phyloP scores from a whole-genome alignment of 352 stramenopile genomes.

The Phytophthora pluvialis region DNA sequence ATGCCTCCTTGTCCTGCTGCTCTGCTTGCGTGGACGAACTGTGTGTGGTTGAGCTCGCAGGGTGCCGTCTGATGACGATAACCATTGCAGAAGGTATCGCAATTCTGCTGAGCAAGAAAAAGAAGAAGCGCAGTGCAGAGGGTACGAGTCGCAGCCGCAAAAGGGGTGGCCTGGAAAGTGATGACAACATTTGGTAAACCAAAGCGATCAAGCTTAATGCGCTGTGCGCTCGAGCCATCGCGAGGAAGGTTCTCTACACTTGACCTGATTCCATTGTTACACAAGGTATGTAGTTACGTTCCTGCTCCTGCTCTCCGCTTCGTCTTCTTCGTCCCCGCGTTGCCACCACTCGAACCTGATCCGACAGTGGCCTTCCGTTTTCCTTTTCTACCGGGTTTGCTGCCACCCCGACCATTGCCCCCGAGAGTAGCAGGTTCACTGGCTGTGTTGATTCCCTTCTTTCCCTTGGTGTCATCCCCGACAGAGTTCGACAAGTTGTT shows the following conservation, averaged over 20 bases:
- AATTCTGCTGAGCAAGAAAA: conserved; percentile 45
- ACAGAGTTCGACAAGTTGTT: background rate
- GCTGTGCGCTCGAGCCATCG: conserved; percentile 14
- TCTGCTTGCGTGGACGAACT: conserved; percentile 9
- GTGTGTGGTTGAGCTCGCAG: conserved; percentile 38
- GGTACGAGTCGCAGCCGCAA: background rate
- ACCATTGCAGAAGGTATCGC: conserved; percentile 59
- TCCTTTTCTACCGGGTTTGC: conserved; percentile 27
- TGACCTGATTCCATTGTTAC: conserved; percentile 45
- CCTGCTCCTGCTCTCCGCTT: conserved; percentile 31
- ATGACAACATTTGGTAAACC: conserved; percentile 37
- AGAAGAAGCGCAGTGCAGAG: background rate
- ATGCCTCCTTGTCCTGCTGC: conserved; percentile 9
- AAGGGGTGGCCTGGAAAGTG: conserved; percentile 35
- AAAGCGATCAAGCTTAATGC: conserved; percentile 13
- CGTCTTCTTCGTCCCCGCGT: conserved; percentile 20
- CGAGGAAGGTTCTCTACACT: conserved; percentile 52
- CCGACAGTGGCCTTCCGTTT: conserved; percentile 27
- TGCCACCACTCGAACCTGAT: background rate
- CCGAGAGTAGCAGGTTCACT: conserved; percentile 2
- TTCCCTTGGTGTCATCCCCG: conserved; percentile 17
- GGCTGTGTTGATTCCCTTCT: conserved; percentile 4
- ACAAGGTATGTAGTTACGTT: conserved; percentile 7
- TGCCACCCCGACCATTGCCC: conserved; percentile 14
- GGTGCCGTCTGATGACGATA: conserved; percentile 42